Evolutionary conservation across 306 rosid species (phyloP).

Genomic region (Fragaria iinumae): DNA sequence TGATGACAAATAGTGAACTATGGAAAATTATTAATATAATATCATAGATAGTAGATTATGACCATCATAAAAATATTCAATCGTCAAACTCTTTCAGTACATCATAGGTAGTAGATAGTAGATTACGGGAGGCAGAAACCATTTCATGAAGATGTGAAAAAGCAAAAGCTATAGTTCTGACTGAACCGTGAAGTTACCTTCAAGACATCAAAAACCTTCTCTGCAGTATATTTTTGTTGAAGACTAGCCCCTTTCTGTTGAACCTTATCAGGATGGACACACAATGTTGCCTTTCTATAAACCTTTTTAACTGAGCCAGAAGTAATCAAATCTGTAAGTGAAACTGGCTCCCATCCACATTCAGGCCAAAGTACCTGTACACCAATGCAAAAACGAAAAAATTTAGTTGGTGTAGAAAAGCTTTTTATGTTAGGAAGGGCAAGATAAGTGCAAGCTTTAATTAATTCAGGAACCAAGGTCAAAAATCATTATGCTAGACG

Average conservation of each 20-base stretch:
- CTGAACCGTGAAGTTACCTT: constrained; percentile 42
- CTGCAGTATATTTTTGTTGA: constrained; percentile 75
- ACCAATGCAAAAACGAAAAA: constrained; percentile 31
- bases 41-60: no score
- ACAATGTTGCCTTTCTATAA: constrained; percentile 73
- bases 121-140: no score
- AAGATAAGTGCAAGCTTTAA: not conserved
- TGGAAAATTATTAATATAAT: no score
- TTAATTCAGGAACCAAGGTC: not conserved
- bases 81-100: no score
- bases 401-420: not conserved
- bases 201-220: constrained; percentile 89
- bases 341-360: constrained; percentile 76
- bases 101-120: no score
- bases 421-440: not conserved
- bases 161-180: no score
- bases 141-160: no score
- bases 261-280: constrained; percentile 88
- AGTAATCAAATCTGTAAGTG: constrained; percentile 77
- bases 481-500: no score
- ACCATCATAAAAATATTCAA: no score
- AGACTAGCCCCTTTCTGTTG: constrained; percentile 86
- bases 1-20: no score
- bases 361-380: constrained; percentile 82
- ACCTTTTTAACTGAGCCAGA: constrained; percentile 70